Percentiles rank a stretch among this genome's conserved stretches.
Evolutionary conservation across 768 basidiomycete genomes (phyloP).

Genomic region (Hydnum rufescens): DNA sequence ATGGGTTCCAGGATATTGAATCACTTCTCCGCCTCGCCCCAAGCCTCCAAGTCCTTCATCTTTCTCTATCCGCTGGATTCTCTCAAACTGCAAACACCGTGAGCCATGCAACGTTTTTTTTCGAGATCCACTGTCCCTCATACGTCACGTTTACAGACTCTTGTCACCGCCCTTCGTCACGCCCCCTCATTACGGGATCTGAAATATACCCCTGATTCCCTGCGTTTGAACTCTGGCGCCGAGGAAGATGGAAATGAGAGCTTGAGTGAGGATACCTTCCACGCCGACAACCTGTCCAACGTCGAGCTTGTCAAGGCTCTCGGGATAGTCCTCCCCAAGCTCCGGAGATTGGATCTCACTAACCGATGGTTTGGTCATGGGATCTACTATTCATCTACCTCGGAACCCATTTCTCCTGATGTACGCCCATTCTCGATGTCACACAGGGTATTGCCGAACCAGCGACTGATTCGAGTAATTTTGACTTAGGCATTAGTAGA

Average conservation of each 20-base stretch:
- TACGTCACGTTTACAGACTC: neutral
- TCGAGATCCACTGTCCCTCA: neutral
- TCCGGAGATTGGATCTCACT: neutral
- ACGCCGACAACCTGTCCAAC: neutral
- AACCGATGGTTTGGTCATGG: neutral
- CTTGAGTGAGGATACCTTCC: too few species aligned
- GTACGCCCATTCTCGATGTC: neutral
- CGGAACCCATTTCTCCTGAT: neutral
- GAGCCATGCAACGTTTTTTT: too few species aligned
- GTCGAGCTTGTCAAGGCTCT: neutral
- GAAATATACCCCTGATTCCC: constrained; percentile 2
- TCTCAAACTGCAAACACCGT: neutral
- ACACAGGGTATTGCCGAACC: neutral
- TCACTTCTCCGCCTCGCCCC: constrained; percentile 3
- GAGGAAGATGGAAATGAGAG: neutral
- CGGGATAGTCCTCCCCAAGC: neutral
- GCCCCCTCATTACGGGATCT: constrained; percentile 1
- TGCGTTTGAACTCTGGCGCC: neutral
- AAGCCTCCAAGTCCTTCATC: constrained; percentile 6
- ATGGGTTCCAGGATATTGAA: constrained; percentile 1
- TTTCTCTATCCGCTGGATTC: constrained; percentile 2
- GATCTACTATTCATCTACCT: neutral
- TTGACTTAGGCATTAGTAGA: neutral
- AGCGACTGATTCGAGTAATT: neutral
- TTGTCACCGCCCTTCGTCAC: neutral